Base-by-base conservation (phyloP, 163 green algal species). In the Prototheca wickerhamii region DNA sequence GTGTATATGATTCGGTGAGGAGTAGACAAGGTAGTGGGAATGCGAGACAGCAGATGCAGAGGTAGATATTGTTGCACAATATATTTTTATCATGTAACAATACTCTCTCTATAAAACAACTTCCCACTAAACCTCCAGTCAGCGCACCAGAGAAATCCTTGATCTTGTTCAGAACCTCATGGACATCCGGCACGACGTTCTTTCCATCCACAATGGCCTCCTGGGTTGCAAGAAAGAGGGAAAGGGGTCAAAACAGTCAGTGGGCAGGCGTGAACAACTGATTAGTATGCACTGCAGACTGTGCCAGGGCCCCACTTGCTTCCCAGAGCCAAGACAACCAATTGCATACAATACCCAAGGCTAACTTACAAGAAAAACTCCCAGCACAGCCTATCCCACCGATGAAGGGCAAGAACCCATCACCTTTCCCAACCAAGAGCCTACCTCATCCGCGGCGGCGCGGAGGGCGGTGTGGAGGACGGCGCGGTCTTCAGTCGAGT, bases 91-190 rank as follows among this genome's bases (percentile, higher is more conserved):
- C 37, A 44, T 15, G 37, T 10, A 44, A 10, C 1, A 44, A 15
- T 10, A 44, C 37, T 44, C 37, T 15, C 37, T 44, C 37, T 15
- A 10, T 44, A 10, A 10, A 44, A 15, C 15, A 21, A 10, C 37
- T 1, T 15, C 37, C 37, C 37, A 44, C 10, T 21, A 44, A 10
- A 44, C 10, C 2, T 3, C 34, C 17, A 33, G n/a, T 5, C 37
- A 26, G n/a, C 63, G 10, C 44, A 72, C 66, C 66, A 4, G 70
- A 82, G 72, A 99, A 99, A 32, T 65, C 76, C 77, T 96, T 95
- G 84, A 99, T 99, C 75, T 95, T 95, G 74, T 98, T 92, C 52
- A 99, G 86, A 61, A 99, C 94, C 58, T 90, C 85, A 82, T 87
- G 94, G 56, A 98, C 91, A 26, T 96, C 89, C 7, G 89, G 87